Evolutionary conservation across 2,329 filamentous ascomycete genomes (phyloP).

Genomic region (Dothistroma pini): DNA sequence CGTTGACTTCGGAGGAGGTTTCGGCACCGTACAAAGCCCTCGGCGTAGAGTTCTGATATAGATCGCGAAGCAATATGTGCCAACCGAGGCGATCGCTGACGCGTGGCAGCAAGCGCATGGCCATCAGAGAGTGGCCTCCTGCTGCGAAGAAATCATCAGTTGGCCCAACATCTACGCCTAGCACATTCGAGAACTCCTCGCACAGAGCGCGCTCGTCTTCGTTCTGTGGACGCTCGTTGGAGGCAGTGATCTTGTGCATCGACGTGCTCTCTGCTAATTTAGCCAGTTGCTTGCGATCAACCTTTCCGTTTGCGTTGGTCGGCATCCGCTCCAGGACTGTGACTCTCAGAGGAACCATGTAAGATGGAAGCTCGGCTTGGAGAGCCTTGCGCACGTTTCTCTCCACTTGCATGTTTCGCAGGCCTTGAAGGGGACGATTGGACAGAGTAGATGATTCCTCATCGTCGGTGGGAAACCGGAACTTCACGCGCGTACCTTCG

Average conservation of each 20-base stretch:
- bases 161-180: slow-evolving; percentile 5
- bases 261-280: neutral
- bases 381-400: neutral
- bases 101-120: slow-evolving; percentile 1
- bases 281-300: slow-evolving; percentile 8
- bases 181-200: slow-evolving; percentile 9
- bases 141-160: slow-evolving; percentile 7
- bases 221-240: neutral
- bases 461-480: slow-evolving; percentile 32
- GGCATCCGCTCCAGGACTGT: slow-evolving; percentile 6
- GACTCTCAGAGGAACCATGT: slow-evolving; percentile 7
- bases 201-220: slow-evolving; percentile 7
- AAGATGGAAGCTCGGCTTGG: slow-evolving; percentile 5
- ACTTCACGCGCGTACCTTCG: slow-evolving; percentile 2
- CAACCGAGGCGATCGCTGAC: slow-evolving; percentile 6
- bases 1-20: neutral
- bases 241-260: neutral
- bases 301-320: slow-evolving; percentile 9
- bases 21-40: slow-evolving; percentile 2
- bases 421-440: slow-evolving; percentile 1
- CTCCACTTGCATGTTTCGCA: neutral
- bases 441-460: neutral
- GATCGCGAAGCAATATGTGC: slow-evolving; percentile 8
- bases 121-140: slow-evolving; percentile 10
- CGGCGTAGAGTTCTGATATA: slow-evolving; percentile 8